Evolutionary conservation across 1,284 basidiomycete species (phyloP).

Genomic region (Ganoderma boninense): DNA sequence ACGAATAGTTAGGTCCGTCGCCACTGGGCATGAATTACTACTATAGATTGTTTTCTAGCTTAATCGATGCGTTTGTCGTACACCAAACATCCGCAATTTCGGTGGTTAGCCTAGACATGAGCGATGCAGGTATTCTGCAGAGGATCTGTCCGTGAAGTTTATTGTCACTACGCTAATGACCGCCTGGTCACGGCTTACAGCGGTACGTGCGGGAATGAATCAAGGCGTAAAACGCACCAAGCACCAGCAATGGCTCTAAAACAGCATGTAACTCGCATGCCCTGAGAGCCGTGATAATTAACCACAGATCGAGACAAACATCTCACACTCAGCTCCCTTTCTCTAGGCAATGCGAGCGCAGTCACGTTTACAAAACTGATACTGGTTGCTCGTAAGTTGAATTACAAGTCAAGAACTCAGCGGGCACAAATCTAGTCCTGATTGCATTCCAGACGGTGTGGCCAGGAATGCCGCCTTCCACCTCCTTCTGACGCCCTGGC

Average conservation of each 20-base stretch:
- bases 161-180: no score
- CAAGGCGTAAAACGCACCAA: no score
- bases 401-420: constrained; percentile 11
- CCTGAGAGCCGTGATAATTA: no score
- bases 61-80: no score
- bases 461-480: constrained; percentile 1
- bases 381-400: constrained; percentile 6
- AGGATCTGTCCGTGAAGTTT: no score
- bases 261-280: fast-evolving
- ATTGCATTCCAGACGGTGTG: neutral
- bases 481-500: neutral
- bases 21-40: neutral
- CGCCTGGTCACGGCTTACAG: no score
- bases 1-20: neutral
- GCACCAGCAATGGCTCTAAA: no score
- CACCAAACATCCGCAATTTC: no score
- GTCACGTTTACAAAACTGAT: constrained; percentile 2
- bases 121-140: no score
- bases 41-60: no score
- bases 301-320: neutral
- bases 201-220: no score
- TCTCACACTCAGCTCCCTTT: neutral
- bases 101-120: no score
- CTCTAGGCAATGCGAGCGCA: neutral
- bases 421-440: constrained; percentile 1